Conservation (phyloP, 208 protist genomes). For the Polymyxa betae region DNA sequence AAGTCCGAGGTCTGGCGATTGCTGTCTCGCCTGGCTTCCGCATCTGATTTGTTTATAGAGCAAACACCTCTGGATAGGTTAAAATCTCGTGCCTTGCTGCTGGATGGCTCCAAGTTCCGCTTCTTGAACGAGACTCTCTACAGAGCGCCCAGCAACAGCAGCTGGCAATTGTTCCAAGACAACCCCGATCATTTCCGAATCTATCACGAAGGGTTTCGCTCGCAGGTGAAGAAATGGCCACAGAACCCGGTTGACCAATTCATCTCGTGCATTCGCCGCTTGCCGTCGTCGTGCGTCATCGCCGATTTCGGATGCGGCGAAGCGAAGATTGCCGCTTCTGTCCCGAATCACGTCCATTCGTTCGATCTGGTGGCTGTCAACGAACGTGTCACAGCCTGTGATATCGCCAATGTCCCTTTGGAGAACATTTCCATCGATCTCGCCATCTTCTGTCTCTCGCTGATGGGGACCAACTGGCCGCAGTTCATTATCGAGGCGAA, state of each 20-base stretch:
- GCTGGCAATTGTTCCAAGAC: slow-evolving; percentile 57
- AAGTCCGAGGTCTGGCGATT: no score
- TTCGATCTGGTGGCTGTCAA: slow-evolving; percentile 66
- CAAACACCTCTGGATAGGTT: background rate
- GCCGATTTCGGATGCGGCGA: slow-evolving; percentile 67
- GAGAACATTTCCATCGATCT: slow-evolving; percentile 51
- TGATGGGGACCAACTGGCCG: slow-evolving; percentile 65
- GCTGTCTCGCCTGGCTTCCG: no score
- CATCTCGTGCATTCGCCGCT: slow-evolving; percentile 48
- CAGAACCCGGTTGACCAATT: slow-evolving; percentile 61
- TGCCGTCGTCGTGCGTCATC: background rate
- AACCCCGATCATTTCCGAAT: slow-evolving; percentile 58
- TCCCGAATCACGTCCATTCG: slow-evolving; percentile 60
- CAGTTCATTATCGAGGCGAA: slow-evolving; percentile 65
- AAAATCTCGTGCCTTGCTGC: background rate
- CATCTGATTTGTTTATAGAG: no score
- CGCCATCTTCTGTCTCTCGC: slow-evolving; percentile 66
- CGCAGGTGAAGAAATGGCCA: slow-evolving; percentile 63
- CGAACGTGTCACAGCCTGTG: slow-evolving; percentile 54
- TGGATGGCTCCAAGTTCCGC: slow-evolving; percentile 64
- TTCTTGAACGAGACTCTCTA: slow-evolving; percentile 67
- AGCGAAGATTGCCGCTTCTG: slow-evolving; percentile 49
- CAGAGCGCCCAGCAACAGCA: slow-evolving; percentile 30
- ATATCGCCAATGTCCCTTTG: slow-evolving; percentile 65
- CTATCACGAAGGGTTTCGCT: slow-evolving; percentile 60